A percentile compares a stretch with the other conserved stretches of the same genome.
phyloP scores from a whole-genome alignment of 1,139 yeast species.

The Candida tropicalis region DNA sequence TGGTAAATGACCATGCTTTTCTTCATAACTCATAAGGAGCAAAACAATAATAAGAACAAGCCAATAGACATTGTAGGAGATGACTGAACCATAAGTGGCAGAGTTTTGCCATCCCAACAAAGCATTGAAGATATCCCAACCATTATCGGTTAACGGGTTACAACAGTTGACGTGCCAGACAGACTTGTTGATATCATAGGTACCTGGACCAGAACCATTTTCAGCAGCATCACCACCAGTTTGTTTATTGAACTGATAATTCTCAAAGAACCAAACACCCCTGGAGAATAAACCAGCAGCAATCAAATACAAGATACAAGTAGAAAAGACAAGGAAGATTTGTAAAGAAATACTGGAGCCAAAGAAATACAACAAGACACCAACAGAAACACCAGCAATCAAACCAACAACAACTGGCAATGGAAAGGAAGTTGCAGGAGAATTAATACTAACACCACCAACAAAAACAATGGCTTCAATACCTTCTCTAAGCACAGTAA shows the following conservation, averaged over 20 bases:
- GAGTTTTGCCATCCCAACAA: constrained; percentile 38
- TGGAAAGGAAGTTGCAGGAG: constrained; percentile 81
- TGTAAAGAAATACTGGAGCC: constrained; percentile 80
- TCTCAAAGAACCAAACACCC: constrained; percentile 86
- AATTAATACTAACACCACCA: constrained; percentile 84
- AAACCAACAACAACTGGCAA: constrained; percentile 80
- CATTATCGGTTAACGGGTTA: constrained; percentile 83
- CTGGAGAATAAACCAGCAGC: constrained; percentile 89
- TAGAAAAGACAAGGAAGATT: constrained; percentile 75
- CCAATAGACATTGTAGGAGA: constrained; percentile 88
- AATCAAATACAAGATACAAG: constrained; percentile 79
- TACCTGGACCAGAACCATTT: constrained; percentile 89
- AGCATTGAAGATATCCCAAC: constrained; percentile 88
- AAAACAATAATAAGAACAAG: constrained; percentile 56
- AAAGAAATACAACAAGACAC: constrained; percentile 68
- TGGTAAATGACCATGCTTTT: constrained; percentile 50
- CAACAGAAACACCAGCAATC: constrained; percentile 70
- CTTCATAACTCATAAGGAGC: constrained; percentile 69
- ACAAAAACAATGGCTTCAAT: constrained; percentile 89
- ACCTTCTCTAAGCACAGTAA: constrained; percentile 88
- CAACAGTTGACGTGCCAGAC: constrained; percentile 97
- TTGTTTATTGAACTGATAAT: constrained; percentile 56
- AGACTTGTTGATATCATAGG: constrained; percentile 71
- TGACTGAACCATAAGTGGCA: constrained; percentile 86
- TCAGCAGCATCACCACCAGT: constrained; percentile 93